Evolutionary conservation across 495 filamentous ascomycete genomes (phyloP).

Genomic region (Neurospora tetraspora): DNA sequence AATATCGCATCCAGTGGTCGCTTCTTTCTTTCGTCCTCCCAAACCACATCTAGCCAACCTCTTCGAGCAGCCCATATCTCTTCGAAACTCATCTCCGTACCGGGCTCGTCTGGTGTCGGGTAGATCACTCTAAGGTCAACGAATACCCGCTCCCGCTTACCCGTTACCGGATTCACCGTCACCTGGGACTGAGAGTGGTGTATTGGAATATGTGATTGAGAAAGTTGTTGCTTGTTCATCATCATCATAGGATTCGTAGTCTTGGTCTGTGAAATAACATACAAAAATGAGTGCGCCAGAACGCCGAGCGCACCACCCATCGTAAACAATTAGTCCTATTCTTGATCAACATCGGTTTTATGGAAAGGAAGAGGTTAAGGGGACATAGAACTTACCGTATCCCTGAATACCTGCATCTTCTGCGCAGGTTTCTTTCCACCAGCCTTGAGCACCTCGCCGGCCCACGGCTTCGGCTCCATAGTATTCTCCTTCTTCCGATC

Average conservation of each 20-base stretch:
- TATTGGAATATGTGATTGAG: conserved; percentile 39
- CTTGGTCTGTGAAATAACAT: conserved; percentile 41
- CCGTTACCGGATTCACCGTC: conserved; percentile 65
- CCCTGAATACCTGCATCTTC: conserved; percentile 90
- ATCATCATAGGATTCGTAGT: not conserved
- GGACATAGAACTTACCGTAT: conserved; percentile 65
- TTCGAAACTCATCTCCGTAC: conserved; percentile 75
- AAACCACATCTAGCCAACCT: conserved; percentile 67
- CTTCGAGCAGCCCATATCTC: conserved; percentile 72
- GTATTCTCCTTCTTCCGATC: conserved; percentile 92
- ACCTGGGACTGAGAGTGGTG: conserved; percentile 53
- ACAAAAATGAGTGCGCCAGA: conserved; percentile 43
- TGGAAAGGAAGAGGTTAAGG: conserved; percentile 14
- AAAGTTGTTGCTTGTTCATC: conserved; percentile 23
- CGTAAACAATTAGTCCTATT: conserved; percentile 76
- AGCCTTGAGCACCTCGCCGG: conserved; percentile 79
- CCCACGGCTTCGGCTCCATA: conserved; percentile 82
- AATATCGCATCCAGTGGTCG: not conserved
- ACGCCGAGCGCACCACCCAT: conserved; percentile 31
- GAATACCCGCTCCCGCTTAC: conserved; percentile 73
- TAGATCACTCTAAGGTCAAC: conserved; percentile 80
- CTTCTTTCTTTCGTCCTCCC: conserved; percentile 42
- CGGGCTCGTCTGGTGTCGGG: conserved; percentile 56
- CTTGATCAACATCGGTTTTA: conserved; percentile 71
- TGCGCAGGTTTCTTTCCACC: conserved; percentile 67